Evolutionary conservation across 176 grass and related monocot species (phyloP).

Genomic region (Oryza nivara): DNA sequence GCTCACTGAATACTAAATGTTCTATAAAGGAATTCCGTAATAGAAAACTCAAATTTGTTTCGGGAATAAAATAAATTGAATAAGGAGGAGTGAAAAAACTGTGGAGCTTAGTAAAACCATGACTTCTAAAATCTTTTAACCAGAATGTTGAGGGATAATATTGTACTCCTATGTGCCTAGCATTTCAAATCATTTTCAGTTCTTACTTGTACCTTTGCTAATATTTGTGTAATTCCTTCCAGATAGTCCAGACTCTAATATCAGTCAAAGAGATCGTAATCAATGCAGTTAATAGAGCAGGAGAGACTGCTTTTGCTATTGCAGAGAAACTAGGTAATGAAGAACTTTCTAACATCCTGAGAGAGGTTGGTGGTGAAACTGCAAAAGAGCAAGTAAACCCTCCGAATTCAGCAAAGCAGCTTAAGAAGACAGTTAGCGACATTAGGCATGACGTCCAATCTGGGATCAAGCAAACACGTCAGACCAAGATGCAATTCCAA

Average conservation of each 20-base stretch:
- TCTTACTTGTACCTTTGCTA: constrained; percentile 22
- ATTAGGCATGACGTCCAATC: constrained; percentile 90
- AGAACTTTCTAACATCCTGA: constrained; percentile 67
- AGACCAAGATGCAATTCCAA: constrained; percentile 83
- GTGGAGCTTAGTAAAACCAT: constrained; percentile 1
- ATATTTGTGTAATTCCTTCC: constrained; percentile 41
- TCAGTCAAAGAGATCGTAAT: constrained; percentile 68
- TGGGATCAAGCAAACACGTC: constrained; percentile 83
- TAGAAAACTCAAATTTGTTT: constrained; percentile 9
- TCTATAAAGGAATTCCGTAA: not conserved
- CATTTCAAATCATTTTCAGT: not conserved
- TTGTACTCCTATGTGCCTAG: not conserved
- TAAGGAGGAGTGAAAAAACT: not conserved
- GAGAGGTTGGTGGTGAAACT: constrained; percentile 58
- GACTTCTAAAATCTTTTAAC: not conserved
- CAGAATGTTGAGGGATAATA: not conserved
- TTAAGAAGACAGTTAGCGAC: constrained; percentile 94
- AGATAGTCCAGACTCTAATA: constrained; percentile 82
- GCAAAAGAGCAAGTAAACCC: constrained; percentile 76
- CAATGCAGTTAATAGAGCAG: constrained; percentile 85
- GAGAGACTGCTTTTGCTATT: constrained; percentile 87
- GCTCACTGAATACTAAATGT: constrained; percentile 20
- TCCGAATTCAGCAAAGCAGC: constrained; percentile 79
- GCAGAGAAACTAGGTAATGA: constrained; percentile 75
- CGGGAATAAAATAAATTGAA: not conserved